A percentile compares a stretch with the other conserved stretches of the same genome.
Conservation (phyloP, 1,284 basidiomycete genomes). For the Trametes hirsuta region DNA sequence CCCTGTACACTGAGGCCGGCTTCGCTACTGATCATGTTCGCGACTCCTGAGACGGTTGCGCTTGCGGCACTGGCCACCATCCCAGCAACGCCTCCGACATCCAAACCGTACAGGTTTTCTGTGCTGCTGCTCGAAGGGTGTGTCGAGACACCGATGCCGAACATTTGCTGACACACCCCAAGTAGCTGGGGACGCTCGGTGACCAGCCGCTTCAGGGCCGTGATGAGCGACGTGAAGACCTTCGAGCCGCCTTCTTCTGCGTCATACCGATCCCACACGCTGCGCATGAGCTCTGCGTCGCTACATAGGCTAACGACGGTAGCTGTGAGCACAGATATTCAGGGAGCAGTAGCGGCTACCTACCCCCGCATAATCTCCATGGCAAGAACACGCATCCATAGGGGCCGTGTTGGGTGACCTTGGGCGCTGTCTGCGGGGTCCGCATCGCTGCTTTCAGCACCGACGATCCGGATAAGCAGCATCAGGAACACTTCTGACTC, state of each 20-base stretch:
- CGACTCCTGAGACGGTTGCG: constrained; percentile 75
- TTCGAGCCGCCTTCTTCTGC: constrained; percentile 62
- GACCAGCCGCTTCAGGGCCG: constrained; percentile 80
- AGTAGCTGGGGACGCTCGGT: constrained; percentile 87
- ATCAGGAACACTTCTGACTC: constrained; percentile 87
- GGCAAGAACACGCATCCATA: constrained; percentile 88
- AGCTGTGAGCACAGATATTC: not conserved
- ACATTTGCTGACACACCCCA: constrained; percentile 80
- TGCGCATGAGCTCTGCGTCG: constrained; percentile 81
- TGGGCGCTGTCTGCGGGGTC: constrained; percentile 31
- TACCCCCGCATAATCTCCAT: constrained; percentile 92
- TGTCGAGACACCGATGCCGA: constrained; percentile 68
- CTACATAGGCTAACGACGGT: constrained; percentile 66
- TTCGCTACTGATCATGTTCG: constrained; percentile 69
- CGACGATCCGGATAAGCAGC: constrained; percentile 78
- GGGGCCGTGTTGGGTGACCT: constrained; percentile 52
- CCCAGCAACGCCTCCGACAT: constrained; percentile 77
- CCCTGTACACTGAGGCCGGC: constrained; percentile 70
- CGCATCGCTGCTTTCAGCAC: constrained; percentile 56
- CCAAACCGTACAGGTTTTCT: constrained; percentile 49
- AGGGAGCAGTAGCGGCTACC: constrained; percentile 12
- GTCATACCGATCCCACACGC: constrained; percentile 84
- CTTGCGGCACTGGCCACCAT: constrained; percentile 85
- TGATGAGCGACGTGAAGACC: constrained; percentile 81
- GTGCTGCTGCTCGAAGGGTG: constrained; percentile 38